Evolutionary conservation across 495 filamentous ascomycete genomes (phyloP), one percentile per base, ranked within the genome.

Genomic region (Talaromyces wortmannii): DNA sequence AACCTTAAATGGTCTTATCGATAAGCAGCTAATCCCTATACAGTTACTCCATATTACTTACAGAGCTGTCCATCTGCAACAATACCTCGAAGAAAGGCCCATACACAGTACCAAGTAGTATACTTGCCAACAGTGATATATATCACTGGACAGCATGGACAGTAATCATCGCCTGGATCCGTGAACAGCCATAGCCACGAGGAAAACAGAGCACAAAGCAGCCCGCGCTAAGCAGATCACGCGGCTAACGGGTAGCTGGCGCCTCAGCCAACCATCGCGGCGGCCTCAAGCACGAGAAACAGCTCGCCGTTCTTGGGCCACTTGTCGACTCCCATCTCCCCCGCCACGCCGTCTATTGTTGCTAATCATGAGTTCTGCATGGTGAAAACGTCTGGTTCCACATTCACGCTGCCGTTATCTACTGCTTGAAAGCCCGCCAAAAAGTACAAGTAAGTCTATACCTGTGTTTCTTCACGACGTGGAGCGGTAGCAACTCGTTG

Each of bases 251-350:
- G 52, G 13, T 11, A 40, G 2, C 7, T 6, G 13, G 2, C 6
- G 30, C 11, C 6, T 3, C 47, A 32, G 47, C 53, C 53, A 55
- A 55, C 31, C 45, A 48, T 13, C 5, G 18, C 16, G 29, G 45
- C 15, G 15, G 7, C 0, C 31, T 50, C 31, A 55, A 8, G 53
- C 53, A 55, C 53, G 53, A 49, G 53, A 55, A 49, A 55, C 29
- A 18, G 45, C 13, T 30, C 16, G 17, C 29, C 18, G 7, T 13
- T 31, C 44, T 15, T 16, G 7, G 44, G 15, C 11, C 10, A 10
- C 16, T 23, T 10, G n/a, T 12, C n/a, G 10, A 23, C 2, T 15
- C 44, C 17, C n/a, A 7, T 5, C 36, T 40, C 36, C 13, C 36
- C 36, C 36, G 8, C 8, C 36, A 10, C 36, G 36, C 36, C 8